Base-by-base conservation (phyloP, 2,329 filamentous ascomycete genomes). In the Camillea tinctor region DNA sequence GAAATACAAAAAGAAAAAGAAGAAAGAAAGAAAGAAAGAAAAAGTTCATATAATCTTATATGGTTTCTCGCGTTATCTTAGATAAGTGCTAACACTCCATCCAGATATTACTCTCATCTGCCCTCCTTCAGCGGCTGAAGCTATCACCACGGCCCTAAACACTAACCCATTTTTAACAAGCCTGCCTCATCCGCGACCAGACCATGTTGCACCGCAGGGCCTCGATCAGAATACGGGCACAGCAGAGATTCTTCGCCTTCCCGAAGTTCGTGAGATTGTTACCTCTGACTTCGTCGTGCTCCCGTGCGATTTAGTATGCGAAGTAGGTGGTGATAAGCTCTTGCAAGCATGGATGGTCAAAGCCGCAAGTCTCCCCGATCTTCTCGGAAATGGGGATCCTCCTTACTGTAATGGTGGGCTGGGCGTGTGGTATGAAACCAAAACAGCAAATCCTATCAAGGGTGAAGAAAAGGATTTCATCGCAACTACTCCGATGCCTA, bases 391-490 rank as follows among this genome's bases (percentile, higher is more conserved):
- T 7, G 76, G 72, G 1, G 68, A 72, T 15, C 73, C 73, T 50
- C 72, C 71, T 55, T 70, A 71, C 23, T 82, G 86, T 63, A 90
- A 90, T 75, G 93, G 93, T 50, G 95, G 92, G 1, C 79, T 98
- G 44, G 89, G 90, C 5, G 90, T 99, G 1, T 98, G 91, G 88
- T 98, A 97, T 74, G 87, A 94, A 70, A 96, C 93, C 1, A 92
- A 92, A 72, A 76, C 79, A 1, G 89, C 90, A 63, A 87, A 86
- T 5, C 86, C 87, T 40, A 84, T 94, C 63, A 98, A 97, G 77
- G 89, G 89, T 52, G 92, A 97, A 74, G 93, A 97, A 74, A 95
- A 92, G 1, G 94, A 98, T 71, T 97, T 97, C 73, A 85, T 97
- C 68, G 91, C 89, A 8, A 92, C 91, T 0, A 84, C 90, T 0